Evolutionary conservation across 1,284 basidiomycete genomes (phyloP), one percentile per base, ranked within the genome.

Genomic region (Ceratobasidium sp.): DNA sequence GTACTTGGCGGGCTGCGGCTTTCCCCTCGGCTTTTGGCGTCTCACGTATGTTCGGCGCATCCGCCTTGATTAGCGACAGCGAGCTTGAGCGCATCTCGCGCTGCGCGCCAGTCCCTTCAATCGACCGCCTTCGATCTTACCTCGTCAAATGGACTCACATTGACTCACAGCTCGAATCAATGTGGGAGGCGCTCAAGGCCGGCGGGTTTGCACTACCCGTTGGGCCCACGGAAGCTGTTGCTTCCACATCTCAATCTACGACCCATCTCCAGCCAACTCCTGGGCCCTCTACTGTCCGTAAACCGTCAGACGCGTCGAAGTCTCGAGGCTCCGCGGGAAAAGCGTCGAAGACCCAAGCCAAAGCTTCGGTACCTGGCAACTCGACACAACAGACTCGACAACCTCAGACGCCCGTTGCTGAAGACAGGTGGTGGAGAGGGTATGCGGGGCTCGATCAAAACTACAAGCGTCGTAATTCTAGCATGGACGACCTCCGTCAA

Each of bases 41-140:
- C 6, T 67, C 64, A 67, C 40, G 28, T 23, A 44, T 67, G 64
- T 67, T 67, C 33, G 64, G 64, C 64, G 64, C 44, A 23, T 6
- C 42, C 12, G 64, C 64, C 15, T 15, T 67, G 64, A 67, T 67
- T 23, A 67, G 42, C 46, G 64, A 67, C n/a, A 39, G 20, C 42
- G 64, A 67, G n/a, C 64, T 67, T 67, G 64, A 67, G 64, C 64
- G 64, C 64, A 67, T 67, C 39, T 67, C 64, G n/a, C 40, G 64
- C n/a, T 67, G 64, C 40, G 46, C 64, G n/a, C 64, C 64, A 23
- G 46, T 67, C n/a, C 42, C 39, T 51, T 67, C 64, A 20, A 63
- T 63, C 20, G 60, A 63, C 26, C 33, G 39, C 28, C 64, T 67
- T 51, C 64, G 64, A 5, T 51, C n/a, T n/a, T 67, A 67, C 64